Base-by-base conservation (phyloP, 2,329 filamentous ascomycete species). In the Chrysosphaeria jannelii region DNA sequence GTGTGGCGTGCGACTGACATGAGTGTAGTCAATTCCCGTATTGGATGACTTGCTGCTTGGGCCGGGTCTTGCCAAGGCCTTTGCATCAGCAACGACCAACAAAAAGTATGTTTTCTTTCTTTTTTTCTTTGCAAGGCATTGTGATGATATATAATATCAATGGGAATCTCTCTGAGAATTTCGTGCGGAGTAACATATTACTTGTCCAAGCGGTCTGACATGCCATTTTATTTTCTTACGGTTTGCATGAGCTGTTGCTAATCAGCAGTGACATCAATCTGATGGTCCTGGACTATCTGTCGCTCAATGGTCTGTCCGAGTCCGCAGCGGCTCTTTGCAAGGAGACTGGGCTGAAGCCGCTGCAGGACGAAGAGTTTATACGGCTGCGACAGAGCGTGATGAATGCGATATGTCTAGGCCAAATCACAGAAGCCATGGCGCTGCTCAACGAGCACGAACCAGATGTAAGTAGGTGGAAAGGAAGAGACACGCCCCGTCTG, bases 131-230 rank as follows among this genome's bases (percentile, higher is more conserved):
- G n/a, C n/a, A n/a, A n/a, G n/a, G n/a, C n/a, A n/a, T n/a, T n/a
- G n/a, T 63, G 54, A 89, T 89, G 79, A 88, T 74, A 53, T 57
- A 49, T 50, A 57, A 57, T 66, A 67, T 74, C 68, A 88, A 90
- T 97, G 85, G 85, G 85, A 97, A 97, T 97, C 85, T 97, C 88
- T 97, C 85, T 71, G 75, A 93, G 74, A 58, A 57, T 62, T 52
- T 49, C 33, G 44, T 97, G 85, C 74, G 69, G 85, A 97, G 65
- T 76, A 65, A 20, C 20, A 11, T 46, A 54, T 50, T 55, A 67
- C 74, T 63, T 69, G 64, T 63, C 49, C 23, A 34, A 31, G 29
- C 31, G 21, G 24, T 32, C 34, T 35, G 34, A 30, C 26, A 14
- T 20, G 7, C 24, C 11, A 11, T 14, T 8, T 12, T 14, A 12